Conservation (phyloP, 2,329 filamentous ascomycete genomes). For the Cylindrodendrum hubeiense region DNA sequence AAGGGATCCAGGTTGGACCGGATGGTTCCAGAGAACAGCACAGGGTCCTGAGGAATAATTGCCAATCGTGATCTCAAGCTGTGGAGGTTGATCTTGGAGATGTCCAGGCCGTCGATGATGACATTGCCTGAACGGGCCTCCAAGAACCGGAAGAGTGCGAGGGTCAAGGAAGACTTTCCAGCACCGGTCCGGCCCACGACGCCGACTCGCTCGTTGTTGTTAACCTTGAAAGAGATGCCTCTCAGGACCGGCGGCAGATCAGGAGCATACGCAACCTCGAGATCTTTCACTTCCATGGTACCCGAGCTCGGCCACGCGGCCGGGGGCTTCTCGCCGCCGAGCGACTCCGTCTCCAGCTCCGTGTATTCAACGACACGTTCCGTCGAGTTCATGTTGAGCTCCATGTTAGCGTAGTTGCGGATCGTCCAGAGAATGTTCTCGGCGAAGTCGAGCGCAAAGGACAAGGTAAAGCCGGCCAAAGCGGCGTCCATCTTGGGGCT, state of each 20-base stretch:
- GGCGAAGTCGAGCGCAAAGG: conserved; percentile 79
- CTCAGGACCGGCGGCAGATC: conserved; percentile 79
- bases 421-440: conserved; percentile 74
- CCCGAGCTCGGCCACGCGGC: conserved; percentile 83
- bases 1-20: conserved; percentile 84
- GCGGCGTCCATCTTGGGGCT: conserved; percentile 74
- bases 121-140: conserved; percentile 76
- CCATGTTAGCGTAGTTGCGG: conserved; percentile 76
- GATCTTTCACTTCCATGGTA: conserved; percentile 76
- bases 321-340: conserved; percentile 71
- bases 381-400: conserved; percentile 83
- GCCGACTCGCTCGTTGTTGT: conserved; percentile 78
- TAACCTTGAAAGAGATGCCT: conserved; percentile 75
- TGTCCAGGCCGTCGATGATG: conserved; percentile 79
- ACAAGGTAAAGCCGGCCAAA: conserved; percentile 80
- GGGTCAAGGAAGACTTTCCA: conserved; percentile 81
- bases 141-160: conserved; percentile 83
- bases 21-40: conserved; percentile 84
- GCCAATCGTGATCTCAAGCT: conserved; percentile 80
- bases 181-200: conserved; percentile 84
- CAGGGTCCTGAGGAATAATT: conserved; percentile 85
- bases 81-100: conserved; percentile 77
- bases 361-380: conserved; percentile 84
- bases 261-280: conserved; percentile 78
- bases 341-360: conserved; percentile 74